A percentile compares a stretch with the other conserved stretches of the same genome.
phyloP scores from a whole-genome alignment of 768 basidiomycete species.

The Sistotremastrum suecicum region DNA sequence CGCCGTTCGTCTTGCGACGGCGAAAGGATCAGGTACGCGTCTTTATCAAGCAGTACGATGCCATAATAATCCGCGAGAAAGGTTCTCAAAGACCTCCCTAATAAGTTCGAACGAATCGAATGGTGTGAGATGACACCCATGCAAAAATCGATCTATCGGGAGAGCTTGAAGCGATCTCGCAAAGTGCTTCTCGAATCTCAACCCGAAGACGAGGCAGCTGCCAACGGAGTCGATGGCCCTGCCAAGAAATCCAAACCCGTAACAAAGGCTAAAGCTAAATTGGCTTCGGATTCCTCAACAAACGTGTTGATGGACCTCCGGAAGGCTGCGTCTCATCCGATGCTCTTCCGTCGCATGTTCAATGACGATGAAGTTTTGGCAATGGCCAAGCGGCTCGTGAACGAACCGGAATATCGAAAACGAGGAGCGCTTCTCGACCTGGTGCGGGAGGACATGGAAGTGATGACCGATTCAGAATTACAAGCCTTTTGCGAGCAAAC shows the following conservation, averaged over 20 bases:
- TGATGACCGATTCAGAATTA: conserved; percentile 96
- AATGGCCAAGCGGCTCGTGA: conserved; percentile 72
- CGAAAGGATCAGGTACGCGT: conserved; percentile 76
- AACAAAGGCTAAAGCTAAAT: conserved; percentile 42
- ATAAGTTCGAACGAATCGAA: conserved; percentile 85
- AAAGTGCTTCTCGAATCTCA: conserved; percentile 52
- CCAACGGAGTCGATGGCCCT: conserved; percentile 16
- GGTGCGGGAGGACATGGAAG: conserved; percentile 94
- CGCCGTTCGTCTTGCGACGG: conserved; percentile 92
- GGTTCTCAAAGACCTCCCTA: conserved; percentile 88
- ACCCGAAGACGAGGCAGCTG: conserved; percentile 11
- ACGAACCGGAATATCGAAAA: conserved; percentile 85
- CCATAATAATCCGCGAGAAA: conserved; percentile 14
- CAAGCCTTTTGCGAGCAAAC: conserved; percentile 77
- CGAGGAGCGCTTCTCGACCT: conserved; percentile 65
- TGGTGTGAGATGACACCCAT: conserved; percentile 87
- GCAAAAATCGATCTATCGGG: conserved; percentile 74
- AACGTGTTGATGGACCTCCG: conserved; percentile 97
- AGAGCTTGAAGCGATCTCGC: conserved; percentile 72
- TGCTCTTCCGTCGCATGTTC: conserved; percentile 83
- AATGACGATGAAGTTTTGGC: conserved; percentile 59
- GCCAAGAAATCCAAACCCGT: conserved; percentile 34
- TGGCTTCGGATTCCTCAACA: conserved; percentile 66
- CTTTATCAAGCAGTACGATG: neutral
- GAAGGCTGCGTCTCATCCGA: conserved; percentile 92